Evolutionary conservation across 2,329 filamentous ascomycete genomes (phyloP).

Genomic region (Xylariaceae sp.): DNA sequence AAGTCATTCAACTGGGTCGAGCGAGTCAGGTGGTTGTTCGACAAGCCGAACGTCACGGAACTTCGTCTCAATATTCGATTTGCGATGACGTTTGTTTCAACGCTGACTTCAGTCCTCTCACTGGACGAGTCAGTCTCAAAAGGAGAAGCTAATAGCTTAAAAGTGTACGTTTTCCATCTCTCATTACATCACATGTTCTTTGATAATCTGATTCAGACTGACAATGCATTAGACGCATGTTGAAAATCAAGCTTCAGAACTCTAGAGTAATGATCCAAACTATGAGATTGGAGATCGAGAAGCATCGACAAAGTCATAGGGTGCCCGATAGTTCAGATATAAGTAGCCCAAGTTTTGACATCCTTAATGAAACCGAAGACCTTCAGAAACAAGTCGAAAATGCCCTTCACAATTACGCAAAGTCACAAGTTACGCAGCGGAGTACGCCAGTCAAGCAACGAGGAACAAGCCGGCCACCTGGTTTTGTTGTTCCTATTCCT

Average conservation of each 20-base stretch:
- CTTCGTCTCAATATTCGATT: conserved; percentile 8
- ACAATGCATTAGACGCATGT: not conserved
- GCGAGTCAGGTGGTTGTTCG: conserved; percentile 9
- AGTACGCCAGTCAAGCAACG: no score
- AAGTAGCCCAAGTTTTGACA: not conserved
- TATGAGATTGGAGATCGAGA: not conserved
- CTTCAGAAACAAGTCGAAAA: conserved; percentile 2
- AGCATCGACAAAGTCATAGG: conserved; percentile 3
- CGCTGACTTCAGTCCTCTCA: conserved; percentile 7
- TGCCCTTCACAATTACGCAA: no score
- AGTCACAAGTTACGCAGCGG: no score
- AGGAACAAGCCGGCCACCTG: no score
- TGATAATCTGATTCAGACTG: no score
- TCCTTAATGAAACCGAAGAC: conserved; percentile 4
- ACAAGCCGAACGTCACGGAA: conserved; percentile 11
- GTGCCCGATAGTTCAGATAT: not conserved
- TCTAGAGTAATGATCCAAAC: conserved; percentile 1
- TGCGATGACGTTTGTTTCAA: conserved; percentile 2
- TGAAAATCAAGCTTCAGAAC: conserved; percentile 9
- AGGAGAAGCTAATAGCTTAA: not conserved
- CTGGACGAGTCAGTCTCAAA: conserved; percentile 4
- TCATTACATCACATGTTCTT: no score
- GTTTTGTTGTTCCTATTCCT: no score
- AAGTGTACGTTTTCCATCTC: no score
- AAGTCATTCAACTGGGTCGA: conserved; percentile 6